phyloP scores from a whole-genome alignment of 495 filamentous ascomycete genomes.

The Penicillium pulvis region DNA sequence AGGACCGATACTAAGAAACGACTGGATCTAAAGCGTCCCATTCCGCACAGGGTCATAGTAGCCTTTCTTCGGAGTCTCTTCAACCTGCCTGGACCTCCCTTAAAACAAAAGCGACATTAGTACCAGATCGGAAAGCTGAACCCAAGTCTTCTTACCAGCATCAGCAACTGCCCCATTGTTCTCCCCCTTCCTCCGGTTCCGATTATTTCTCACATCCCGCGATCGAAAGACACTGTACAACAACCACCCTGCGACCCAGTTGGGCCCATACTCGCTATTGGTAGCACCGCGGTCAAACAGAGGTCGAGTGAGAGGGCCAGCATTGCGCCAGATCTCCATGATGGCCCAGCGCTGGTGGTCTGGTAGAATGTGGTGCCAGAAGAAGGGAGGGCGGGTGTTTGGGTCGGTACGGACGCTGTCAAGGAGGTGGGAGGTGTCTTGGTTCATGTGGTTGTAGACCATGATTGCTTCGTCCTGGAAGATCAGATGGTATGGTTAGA shows the following conservation, averaged over 20 bases:
- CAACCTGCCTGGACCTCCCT: slow-evolving; percentile 26
- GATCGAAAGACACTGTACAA: slow-evolving; percentile 62
- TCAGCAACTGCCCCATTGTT: slow-evolving; percentile 14
- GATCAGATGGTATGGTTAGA: background rate
- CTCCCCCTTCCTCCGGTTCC: slow-evolving; percentile 47
- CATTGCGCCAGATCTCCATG: slow-evolving; percentile 41
- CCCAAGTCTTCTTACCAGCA: slow-evolving; percentile 25
- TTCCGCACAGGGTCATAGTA: slow-evolving; percentile 53
- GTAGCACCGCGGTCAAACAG: slow-evolving; percentile 44
- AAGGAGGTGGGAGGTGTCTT: slow-evolving; percentile 42
- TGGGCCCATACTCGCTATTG: slow-evolving; percentile 49
- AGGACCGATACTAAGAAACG: background rate
- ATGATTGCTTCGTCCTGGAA: slow-evolving; percentile 49
- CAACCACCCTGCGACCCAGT: slow-evolving; percentile 61
- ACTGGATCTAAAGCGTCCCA: slow-evolving; percentile 27
- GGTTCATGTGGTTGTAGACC: slow-evolving; percentile 46
- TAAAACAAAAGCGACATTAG: slow-evolving; percentile 16
- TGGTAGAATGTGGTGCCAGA: slow-evolving; percentile 50
- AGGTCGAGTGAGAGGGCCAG: slow-evolving; percentile 36
- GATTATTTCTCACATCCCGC: slow-evolving; percentile 57
- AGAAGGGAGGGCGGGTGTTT: slow-evolving; percentile 42
- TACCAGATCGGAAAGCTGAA: background rate
- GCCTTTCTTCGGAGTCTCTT: slow-evolving; percentile 34
- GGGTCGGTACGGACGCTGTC: slow-evolving; percentile 40
- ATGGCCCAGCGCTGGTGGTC: slow-evolving; percentile 45